These are phyloP conservation scores for Aspergillus fructus DNA, from an alignment of 2,329 filamentous ascomycete species.

Conservation along the genomic window DNA sequence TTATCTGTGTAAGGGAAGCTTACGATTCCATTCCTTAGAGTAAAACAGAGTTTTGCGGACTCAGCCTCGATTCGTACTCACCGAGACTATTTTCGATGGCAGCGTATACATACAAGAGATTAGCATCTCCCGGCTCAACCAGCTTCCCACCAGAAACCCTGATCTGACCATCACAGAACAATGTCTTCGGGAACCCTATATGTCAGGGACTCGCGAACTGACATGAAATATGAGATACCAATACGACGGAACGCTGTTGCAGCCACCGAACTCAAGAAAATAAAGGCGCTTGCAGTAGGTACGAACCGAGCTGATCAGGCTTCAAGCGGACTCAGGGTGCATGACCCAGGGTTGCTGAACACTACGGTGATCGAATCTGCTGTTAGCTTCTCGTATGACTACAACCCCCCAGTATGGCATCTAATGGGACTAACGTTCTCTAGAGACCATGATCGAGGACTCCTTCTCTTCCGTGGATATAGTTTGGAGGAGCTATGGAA, in stretches of 20 bases:
- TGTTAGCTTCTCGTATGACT: slow-evolving; percentile 35
- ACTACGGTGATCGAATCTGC: slow-evolving; percentile 30
- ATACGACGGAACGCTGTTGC: slow-evolving; percentile 29
- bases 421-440: not conserved
- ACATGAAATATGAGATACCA: slow-evolving; percentile 27
- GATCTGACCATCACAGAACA: no score
- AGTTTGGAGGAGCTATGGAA: slow-evolving; percentile 31
- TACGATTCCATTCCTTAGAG: not conserved
- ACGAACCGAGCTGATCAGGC: slow-evolving; percentile 25
- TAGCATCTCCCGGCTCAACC: not conserved
- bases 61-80: not conserved
- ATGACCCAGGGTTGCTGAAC: slow-evolving; percentile 36
- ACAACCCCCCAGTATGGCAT: not conserved
- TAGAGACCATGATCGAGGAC: slow-evolving; percentile 30
- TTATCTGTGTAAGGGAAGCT: not conserved
- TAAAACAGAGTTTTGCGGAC: not conserved
- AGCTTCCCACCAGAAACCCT: not conserved
- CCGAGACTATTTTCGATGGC: not conserved
- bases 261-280: slow-evolving; percentile 29
- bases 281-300: slow-evolving; percentile 18
- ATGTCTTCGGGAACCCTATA: slow-evolving; percentile 21
- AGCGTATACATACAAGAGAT: not conserved
- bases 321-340: slow-evolving; percentile 28
- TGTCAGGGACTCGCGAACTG: slow-evolving; percentile 30
- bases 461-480: slow-evolving; percentile 30